Evolutionary conservation across 2,329 filamentous ascomycete species (phyloP), one percentile per base, ranked within the genome.

Genomic region (Colletotrichum tropicicola): DNA sequence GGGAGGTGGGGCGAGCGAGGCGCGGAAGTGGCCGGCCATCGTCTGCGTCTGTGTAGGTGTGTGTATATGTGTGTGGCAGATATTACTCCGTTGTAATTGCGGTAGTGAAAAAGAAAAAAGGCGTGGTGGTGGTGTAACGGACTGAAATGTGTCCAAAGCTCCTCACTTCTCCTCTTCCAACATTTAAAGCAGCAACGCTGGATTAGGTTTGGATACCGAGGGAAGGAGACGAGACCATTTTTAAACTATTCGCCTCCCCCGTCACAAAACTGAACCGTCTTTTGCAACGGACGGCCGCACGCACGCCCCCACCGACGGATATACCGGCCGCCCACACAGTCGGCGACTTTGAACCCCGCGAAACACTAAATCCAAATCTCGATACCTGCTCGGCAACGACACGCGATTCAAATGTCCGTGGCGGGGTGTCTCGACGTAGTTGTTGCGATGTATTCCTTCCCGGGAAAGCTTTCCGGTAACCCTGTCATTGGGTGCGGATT

Each of bases 1-100:
- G 13, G 35, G 4, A 28, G 56, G 61, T 45, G 61, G 56, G 49
- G 59, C 43, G 7, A 65, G 10, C 17, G 35, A 49, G 27, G 30
- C 48, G 21, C 61, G 61, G 61, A 65, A 65, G 49, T 65, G 61
- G 43, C 56, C 56, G 48, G 49, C 48, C 61, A 61, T 59, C 17
- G 28, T 21, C 8, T 25, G 19, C 19, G 44, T 10, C 12, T 10
- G n/a, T 19, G 23, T 28, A 6, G 4, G n/a, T 15, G n/a, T 44
- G 37, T 27, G 10, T 35, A 15, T 43, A 9, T 10, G 25, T 45
- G 17, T 37, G 3, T 52, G 4, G 21, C 15, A 15, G 43, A n/a
- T 13, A 8, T 32, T 15, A 21, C n/a, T 10, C 19, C n/a, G 19
- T 17, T 6, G 19, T 13, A 5, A 35, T 17, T 10, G 30, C 28